phyloP scores from a whole-genome alignment of 192 early-diverging fungal genomes.

The Umbelopsis isabellina region DNA sequence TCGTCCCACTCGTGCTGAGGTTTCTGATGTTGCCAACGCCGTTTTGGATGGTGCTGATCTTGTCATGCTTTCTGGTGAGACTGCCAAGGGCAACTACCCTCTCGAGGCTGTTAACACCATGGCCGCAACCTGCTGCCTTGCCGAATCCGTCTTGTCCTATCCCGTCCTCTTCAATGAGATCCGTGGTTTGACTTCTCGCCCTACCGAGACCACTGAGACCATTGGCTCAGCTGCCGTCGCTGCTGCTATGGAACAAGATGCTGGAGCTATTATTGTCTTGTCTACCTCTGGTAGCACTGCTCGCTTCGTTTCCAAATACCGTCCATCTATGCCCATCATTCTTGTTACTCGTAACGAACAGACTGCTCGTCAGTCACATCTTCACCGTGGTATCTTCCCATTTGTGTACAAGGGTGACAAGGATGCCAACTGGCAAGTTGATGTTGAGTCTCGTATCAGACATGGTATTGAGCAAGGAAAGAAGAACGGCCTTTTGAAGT shows the following conservation, averaged over 20 bases:
- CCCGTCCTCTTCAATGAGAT: conserved; percentile 87
- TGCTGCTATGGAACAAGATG: conserved; percentile 75
- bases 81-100: conserved; percentile 89
- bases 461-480: conserved; percentile 73
- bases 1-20: conserved; percentile 95
- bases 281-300: conserved; percentile 87
- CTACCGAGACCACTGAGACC: conserved; percentile 83
- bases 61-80: conserved; percentile 96
- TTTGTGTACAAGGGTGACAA: conserved; percentile 56
- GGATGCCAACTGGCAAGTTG: conserved; percentile 57
- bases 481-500: conserved; percentile 62
- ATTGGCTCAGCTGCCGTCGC: conserved; percentile 86
- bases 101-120: conserved; percentile 82
- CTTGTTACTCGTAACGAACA: conserved; percentile 74
- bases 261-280: conserved; percentile 84
- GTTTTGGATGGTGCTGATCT: conserved; percentile 93
- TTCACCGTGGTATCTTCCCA: conserved; percentile 75
- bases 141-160: conserved; percentile 90
- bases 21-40: conserved; percentile 95
- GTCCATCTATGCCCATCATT: conserved; percentile 87
- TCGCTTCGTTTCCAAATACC: conserved; percentile 84
- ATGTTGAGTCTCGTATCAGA: conserved; percentile 72
- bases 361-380: conserved; percentile 70
- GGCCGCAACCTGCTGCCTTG: conserved; percentile 68
- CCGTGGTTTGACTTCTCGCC: conserved; percentile 70